Evolutionary conservation across 1,139 yeast genomes (phyloP), one percentile per base, ranked within the genome.

Genomic region (Zygosaccharomyces pseudobailii): DNA sequence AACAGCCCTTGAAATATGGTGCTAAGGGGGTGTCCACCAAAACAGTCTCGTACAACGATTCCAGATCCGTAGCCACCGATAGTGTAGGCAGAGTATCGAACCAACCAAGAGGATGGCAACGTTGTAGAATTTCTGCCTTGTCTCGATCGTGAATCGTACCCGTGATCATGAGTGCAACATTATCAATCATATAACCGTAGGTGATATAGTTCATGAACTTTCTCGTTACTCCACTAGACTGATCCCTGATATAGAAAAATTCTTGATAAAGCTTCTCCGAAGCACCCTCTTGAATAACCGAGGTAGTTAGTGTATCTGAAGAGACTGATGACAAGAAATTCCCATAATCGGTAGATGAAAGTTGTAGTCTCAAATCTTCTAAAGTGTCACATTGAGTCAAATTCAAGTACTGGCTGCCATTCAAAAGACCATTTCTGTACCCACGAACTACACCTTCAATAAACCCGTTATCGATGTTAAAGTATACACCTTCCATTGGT

Each of bases 51-150:
- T 92, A 92, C 59, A 94, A 76, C 34, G 95, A 83, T 61, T 89
- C 96, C 51, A 92, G 81, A 67, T 90, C 97, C 3, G 96, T 88
- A 38, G 97, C 96, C 46, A 90, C 94, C 7, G 95, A 81, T 53
- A 94, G 75, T 0, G 98, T 92, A 25, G 98, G 98, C 57, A 94
- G 78, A 3, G 97, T 92, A 61, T 92, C 98, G 65, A 94, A 94
- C 96, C 97, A 89, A 37, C 99, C 99, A 56, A 94, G 74, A 1
- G 98, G 98, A 65, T 92, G 96, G 66, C 97, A 88, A 65, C 96
- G 83, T 50, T 81, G 80, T 61, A 92, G 76, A 49, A 92, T 84
- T 62, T 92, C 98, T 42, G 81, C 72, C 64, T 87, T 80, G 67
- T 94, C 96, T 62, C 97, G 80, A 62, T 90, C 96, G 65, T 94